Evolutionary conservation across 2,329 filamentous ascomycete genomes (phyloP), one percentile per base, ranked within the genome.

Genomic region (Nigrograna mackinnonii): DNA sequence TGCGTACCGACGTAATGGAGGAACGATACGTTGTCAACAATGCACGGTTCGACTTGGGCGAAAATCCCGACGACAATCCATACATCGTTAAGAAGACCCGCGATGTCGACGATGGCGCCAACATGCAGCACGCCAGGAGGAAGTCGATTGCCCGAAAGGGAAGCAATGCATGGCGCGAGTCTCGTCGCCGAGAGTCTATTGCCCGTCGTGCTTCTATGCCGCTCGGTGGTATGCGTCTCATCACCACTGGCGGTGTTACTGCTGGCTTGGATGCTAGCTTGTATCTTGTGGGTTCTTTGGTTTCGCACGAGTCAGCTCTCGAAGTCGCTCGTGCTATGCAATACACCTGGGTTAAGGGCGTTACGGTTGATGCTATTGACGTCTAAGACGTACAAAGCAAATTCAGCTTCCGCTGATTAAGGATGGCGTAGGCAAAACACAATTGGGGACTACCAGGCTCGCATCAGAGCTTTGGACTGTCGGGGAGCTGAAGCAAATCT

Each of bases 11-110:
- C 62, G 86, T 94, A 50, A 80, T 92, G 61, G 88, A 94, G 62
- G 85, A 89, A 62, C 81, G 89, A 62, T 95, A 94, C 65, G 89
- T 95, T 16, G 89, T 95, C 67, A 95, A 95, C 78, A 94, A 95
- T 72, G 84, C 91, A 46, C 86, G 89, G 56, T 95, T 92, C 68
- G 89, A 94, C 58, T 76, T 94, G 32, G 79, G 78, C 55, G 86
- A 86, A 47, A 83, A 91, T 62, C 83, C 87, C 61, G 87, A 91
- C 49, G 85, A 91, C 69, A 92, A 89, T 70, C 63, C 87, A 22
- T 92, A 92, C 71, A 85, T 94, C 66, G 80, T 87, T 59, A 84
- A 81, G 75, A 88, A 86, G 55, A 49, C 49, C 37, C 61, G 61
- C 41, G 49, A 55, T 28, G 52, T 78, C 82, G 83, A 44, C 54